These are phyloP conservation scores for Pseudogymnoascus sp. DNA, from an alignment of 2,329 filamentous ascomycete genomes.

Conservation along the genomic window DNA sequence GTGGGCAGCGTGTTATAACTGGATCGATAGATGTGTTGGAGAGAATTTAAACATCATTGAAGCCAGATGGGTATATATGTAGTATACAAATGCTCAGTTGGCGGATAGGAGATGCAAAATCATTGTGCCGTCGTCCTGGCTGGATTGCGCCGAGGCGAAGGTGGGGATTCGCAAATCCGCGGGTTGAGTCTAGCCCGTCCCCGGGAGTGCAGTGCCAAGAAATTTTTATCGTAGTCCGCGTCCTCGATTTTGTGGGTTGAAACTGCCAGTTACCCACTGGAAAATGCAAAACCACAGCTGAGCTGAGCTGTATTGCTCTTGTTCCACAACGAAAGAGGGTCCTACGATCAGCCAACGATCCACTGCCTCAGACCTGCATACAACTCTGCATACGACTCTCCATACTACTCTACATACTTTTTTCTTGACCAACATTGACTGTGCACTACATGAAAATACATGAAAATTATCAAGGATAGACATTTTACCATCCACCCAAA, in stretches of 20 bases:
- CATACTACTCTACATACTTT: not conserved
- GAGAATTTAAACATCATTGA: not conserved
- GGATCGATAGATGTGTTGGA: not conserved
- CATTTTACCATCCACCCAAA: not conserved
- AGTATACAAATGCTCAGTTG: not conserved
- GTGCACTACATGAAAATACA: conserved; percentile 1
- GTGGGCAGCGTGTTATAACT: not conserved
- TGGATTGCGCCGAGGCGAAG: not conserved
- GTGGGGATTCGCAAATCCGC: not conserved
- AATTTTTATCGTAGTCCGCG: not conserved
- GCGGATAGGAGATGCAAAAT: not conserved
- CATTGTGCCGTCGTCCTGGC: not conserved
- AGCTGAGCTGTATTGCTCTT: not conserved
- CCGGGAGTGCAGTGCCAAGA: not conserved
- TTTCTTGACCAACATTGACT: not conserved
- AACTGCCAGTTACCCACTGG: too few relatives aligned
- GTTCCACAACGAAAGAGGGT: not conserved
- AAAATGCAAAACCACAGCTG: too few relatives aligned
- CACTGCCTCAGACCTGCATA: conserved; percentile 8
- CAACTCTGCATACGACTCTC: not conserved
- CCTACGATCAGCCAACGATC: not conserved
- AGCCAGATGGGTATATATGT: not conserved
- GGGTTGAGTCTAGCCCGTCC: not conserved
- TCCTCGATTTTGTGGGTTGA: not conserved
- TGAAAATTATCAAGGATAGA: not conserved